phyloP scores from a whole-genome alignment of 2,329 filamentous ascomycete species.

The Iodosphaeria phyllophila region DNA sequence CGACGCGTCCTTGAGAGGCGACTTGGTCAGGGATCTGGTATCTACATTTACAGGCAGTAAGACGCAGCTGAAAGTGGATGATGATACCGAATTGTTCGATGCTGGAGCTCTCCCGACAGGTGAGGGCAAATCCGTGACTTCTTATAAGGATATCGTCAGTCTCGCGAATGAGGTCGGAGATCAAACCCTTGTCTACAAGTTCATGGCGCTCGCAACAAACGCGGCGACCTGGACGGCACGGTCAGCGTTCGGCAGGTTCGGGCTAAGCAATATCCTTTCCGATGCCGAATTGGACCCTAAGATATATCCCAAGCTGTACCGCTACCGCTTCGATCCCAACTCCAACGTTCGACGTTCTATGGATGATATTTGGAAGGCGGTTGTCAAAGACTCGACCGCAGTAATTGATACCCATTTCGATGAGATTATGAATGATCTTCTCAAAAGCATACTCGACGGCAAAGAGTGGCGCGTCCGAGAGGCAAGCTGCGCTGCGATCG shows the following conservation, averaged over 20 bases:
- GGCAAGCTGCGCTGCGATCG: conserved; percentile 78
- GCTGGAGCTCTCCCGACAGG: conserved; percentile 78
- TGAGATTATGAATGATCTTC: conserved; percentile 69
- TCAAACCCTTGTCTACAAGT: conserved; percentile 89
- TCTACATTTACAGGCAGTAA: conserved; percentile 70
- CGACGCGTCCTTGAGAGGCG: conserved; percentile 58
- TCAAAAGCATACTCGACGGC: conserved; percentile 62
- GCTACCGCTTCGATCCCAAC: conserved; percentile 92
- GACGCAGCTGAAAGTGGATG: conserved; percentile 62
- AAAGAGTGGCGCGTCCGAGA: conserved; percentile 88
- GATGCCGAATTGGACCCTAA: conserved; percentile 81
- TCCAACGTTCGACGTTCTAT: conserved; percentile 83
- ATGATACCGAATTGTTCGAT: conserved; percentile 86
- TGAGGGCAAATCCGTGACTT: conserved; percentile 75
- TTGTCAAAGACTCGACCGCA: conserved; percentile 73
- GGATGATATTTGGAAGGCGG: conserved; percentile 91
- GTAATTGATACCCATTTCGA: conserved; percentile 73
- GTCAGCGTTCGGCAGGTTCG: conserved; percentile 87
- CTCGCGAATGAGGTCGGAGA: conserved; percentile 94
- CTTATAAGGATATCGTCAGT: conserved; percentile 93
- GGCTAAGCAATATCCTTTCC: conserved; percentile 77
- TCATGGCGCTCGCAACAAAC: conserved; percentile 93
- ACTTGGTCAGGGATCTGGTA: conserved; percentile 74
- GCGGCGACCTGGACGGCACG: conserved; percentile 96
- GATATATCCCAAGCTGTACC: conserved; percentile 83